phyloP scores from a whole-genome alignment of 2,329 filamentous ascomycete genomes.

The Botrytis hyacinthi region DNA sequence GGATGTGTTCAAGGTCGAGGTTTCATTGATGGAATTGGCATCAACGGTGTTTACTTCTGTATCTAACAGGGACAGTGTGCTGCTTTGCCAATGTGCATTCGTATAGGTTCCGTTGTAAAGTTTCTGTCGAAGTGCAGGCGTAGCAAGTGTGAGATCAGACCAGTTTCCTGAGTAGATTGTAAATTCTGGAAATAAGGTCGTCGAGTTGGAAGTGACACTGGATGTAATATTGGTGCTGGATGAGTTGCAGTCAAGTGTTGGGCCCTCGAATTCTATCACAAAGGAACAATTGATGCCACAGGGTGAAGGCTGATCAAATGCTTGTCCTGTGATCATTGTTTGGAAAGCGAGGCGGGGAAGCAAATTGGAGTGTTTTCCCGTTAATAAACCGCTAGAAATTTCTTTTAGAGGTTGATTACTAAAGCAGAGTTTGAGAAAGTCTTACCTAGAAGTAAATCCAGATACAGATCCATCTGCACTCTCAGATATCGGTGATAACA shows the following conservation, averaged over 20 bases:
- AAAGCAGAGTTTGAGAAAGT: neutral
- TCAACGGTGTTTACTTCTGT: neutral
- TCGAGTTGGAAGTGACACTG: neutral
- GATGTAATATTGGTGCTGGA: neutral
- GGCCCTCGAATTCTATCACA: constrained; percentile 25
- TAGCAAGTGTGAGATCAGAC: neutral
- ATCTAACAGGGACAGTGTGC: neutral
- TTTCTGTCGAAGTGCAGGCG: neutral
- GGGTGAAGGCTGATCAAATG: constrained; percentile 23
- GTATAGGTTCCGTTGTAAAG: neutral
- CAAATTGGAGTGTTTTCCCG: constrained; percentile 19
- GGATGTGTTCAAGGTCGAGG: neutral
- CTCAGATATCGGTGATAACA: constrained; percentile 18
- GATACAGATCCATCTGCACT: constrained; percentile 20
- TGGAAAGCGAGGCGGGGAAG: constrained; percentile 24
- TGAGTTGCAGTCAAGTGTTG: constrained; percentile 24
- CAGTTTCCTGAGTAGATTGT: constrained; percentile 8
- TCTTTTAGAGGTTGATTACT: neutral
- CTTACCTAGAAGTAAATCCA: constrained; percentile 24
- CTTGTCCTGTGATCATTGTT: constrained; percentile 26
- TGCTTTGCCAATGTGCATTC: constrained; percentile 4
- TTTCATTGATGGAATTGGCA: neutral
- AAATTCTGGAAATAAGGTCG: neutral
- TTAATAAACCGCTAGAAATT: neutral
- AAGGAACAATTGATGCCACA: constrained; percentile 31